phyloP scores from a whole-genome alignment of 2,329 filamentous ascomycete species.

The Trichoderma sp. region DNA sequence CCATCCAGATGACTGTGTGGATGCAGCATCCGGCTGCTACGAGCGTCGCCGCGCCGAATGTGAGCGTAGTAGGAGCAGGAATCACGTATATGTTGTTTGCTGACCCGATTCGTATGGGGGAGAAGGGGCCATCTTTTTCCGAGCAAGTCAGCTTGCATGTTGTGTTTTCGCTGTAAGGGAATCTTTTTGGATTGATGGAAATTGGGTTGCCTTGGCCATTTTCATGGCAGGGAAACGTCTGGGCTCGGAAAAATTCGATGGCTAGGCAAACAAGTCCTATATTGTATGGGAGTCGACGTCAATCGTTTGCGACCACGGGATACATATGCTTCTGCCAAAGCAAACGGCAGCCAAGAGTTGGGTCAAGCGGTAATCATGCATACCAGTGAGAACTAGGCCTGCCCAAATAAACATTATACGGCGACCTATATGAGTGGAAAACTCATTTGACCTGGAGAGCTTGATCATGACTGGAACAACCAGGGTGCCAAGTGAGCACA shows the following conservation, averaged over 20 bases:
- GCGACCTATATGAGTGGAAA: constrained; percentile 57
- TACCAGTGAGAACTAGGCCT: constrained; percentile 56
- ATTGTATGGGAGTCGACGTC: not conserved
- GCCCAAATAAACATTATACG: constrained; percentile 68
- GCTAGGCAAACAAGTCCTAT: constrained; percentile 57
- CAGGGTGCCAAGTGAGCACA: constrained; percentile 63
- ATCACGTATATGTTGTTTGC: constrained; percentile 62
- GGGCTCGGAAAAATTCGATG: constrained; percentile 60
- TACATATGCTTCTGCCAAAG: not conserved
- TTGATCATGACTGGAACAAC: constrained; percentile 61
- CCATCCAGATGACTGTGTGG: constrained; percentile 58
- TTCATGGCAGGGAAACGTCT: constrained; percentile 41
- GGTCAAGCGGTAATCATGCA: not conserved
- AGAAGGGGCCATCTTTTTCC: constrained; percentile 45
- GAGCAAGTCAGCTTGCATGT: constrained; percentile 50
- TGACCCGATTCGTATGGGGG: constrained; percentile 52
- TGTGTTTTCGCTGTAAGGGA: constrained; percentile 41
- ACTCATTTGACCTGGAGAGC: constrained; percentile 55
- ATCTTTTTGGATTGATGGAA: constrained; percentile 35
- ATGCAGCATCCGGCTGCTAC: constrained; percentile 63
- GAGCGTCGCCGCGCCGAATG: constrained; percentile 58
- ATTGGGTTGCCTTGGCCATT: constrained; percentile 39
- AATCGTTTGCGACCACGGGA: not conserved
- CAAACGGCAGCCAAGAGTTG: not conserved
- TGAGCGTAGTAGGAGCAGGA: constrained; percentile 52